Conservation (phyloP, 805 yeast species). For the Spathaspora arborariae region DNA sequence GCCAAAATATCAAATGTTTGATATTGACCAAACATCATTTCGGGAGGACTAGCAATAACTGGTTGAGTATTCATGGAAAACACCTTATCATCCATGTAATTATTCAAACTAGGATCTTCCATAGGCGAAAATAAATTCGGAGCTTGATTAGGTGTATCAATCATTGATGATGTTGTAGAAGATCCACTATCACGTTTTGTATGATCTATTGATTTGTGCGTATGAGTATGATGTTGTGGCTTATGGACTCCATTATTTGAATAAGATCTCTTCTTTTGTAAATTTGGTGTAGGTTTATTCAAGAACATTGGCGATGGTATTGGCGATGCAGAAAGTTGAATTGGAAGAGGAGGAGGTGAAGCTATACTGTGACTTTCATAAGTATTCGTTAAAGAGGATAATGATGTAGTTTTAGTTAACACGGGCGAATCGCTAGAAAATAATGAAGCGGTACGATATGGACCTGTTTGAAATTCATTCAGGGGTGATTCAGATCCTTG, state of each 20-base stretch:
- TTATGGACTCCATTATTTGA: slow-evolving; percentile 16
- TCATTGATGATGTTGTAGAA: neutral
- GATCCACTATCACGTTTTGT: slow-evolving; percentile 3
- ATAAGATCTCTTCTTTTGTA: slow-evolving; percentile 10
- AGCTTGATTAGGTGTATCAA: neutral
- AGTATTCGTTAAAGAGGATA: slow-evolving; percentile 21
- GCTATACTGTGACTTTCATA: slow-evolving; percentile 24
- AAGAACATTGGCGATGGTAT: neutral
- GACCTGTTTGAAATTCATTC: slow-evolving; percentile 2
- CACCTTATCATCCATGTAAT: neutral
- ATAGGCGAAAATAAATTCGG: neutral
- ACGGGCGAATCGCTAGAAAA: slow-evolving; percentile 4
- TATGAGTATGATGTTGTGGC: slow-evolving; percentile 9
- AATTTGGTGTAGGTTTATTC: slow-evolving; percentile 5
- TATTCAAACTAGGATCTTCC: neutral
- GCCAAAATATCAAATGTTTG: slow-evolving; percentile 4
- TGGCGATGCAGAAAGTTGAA: neutral
- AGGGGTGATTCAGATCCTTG: slow-evolving; percentile 6
- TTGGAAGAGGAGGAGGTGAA: slow-evolving; percentile 6
- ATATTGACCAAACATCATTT: neutral
- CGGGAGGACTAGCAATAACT: neutral
- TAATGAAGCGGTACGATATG: slow-evolving; percentile 3
- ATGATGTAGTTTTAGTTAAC: slow-evolving; percentile 5
- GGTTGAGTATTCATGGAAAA: neutral
- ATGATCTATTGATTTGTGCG: neutral